Conservation (phyloP, 2,329 filamentous ascomycete genomes). For the Pyrenochaeta sp. region DNA sequence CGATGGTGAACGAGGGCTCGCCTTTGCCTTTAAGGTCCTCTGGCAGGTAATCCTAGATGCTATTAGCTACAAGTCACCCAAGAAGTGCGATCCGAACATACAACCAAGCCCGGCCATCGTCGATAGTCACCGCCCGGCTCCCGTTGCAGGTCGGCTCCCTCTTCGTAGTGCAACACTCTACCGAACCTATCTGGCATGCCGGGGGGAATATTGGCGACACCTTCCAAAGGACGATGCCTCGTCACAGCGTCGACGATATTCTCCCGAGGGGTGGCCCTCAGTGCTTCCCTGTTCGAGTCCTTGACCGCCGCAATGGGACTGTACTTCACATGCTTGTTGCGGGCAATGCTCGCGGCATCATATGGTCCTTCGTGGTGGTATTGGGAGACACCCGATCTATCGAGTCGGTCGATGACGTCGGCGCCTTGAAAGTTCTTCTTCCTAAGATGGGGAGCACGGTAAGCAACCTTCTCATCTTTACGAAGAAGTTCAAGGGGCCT, state of each 20-base stretch:
- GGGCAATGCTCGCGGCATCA: slow-evolving; percentile 78
- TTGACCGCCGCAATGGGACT: slow-evolving; percentile 81
- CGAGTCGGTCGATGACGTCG: slow-evolving; percentile 83
- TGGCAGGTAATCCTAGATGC: slow-evolving; percentile 67
- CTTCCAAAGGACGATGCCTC: slow-evolving; percentile 81
- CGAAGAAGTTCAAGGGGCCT: slow-evolving; percentile 73
- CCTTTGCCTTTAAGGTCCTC: slow-evolving; percentile 85
- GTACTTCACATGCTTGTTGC: slow-evolving; percentile 70
- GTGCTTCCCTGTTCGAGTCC: slow-evolving; percentile 75
- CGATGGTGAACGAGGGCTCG: slow-evolving; percentile 76
- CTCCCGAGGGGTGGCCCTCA: slow-evolving; percentile 81
- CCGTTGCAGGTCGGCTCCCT: slow-evolving; percentile 86
- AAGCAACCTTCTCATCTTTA: slow-evolving; percentile 69
- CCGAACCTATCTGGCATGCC: slow-evolving; percentile 75
- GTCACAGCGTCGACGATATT: slow-evolving; percentile 77
- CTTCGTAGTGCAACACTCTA: slow-evolving; percentile 77
- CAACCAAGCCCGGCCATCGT: slow-evolving; percentile 76
- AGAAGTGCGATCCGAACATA: slow-evolving; percentile 45
- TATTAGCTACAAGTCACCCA: slow-evolving; percentile 13
- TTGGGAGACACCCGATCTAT: slow-evolving; percentile 66
- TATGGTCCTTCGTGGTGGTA: slow-evolving; percentile 95
- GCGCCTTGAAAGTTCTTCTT: slow-evolving; percentile 72
- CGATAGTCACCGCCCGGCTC: slow-evolving; percentile 83
- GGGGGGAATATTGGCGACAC: slow-evolving; percentile 78
- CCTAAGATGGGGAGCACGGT: slow-evolving; percentile 71